A percentile compares a stretch with the other conserved stretches of the same genome.
These are phyloP conservation scores for Arabidopsis lyrata DNA, from an alignment of 441 rosid genomes.

Conservation along the genomic window DNA sequence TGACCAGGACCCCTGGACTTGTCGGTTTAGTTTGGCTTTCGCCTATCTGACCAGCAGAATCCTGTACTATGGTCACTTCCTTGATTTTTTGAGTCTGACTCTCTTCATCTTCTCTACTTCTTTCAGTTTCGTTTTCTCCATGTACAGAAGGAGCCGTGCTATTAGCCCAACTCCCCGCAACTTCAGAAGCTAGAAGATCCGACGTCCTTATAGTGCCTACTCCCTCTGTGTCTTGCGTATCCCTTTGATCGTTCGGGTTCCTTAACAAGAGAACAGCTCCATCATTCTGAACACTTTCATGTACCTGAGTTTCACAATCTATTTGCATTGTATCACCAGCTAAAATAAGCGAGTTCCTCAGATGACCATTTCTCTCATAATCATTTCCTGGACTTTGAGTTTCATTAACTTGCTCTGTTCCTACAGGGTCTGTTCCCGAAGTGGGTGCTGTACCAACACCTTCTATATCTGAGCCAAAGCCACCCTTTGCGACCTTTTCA, in stretches of 20 bases:
- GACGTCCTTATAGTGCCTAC: slow-evolving; percentile 72
- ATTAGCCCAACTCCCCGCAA: slow-evolving; percentile 88
- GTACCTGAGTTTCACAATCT: slow-evolving; percentile 65
- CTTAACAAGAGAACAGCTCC: slow-evolving; percentile 46
- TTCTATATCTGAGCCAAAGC: slow-evolving; percentile 86
- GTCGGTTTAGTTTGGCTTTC: slow-evolving; percentile 73
- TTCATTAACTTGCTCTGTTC: slow-evolving; percentile 82
- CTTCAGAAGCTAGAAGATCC: slow-evolving; percentile 91
- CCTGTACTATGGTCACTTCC: slow-evolving; percentile 47
- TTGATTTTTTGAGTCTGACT: slow-evolving; percentile 46
- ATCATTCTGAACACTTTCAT: slow-evolving; percentile 53
- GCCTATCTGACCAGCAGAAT: slow-evolving; percentile 53
- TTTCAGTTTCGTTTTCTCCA: slow-evolving; percentile 74
- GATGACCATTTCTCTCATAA: slow-evolving; percentile 51
- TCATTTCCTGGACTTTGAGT: slow-evolving; percentile 71
- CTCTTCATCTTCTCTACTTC: slow-evolving; percentile 53
- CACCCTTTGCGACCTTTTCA: slow-evolving; percentile 58
- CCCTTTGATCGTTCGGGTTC: slow-evolving; percentile 51
- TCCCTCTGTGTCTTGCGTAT: slow-evolving; percentile 67
- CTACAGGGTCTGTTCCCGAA: slow-evolving; percentile 67
- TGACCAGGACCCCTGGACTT: slow-evolving; percentile 46
- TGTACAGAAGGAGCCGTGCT: slow-evolving; percentile 86
- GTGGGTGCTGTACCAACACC: slow-evolving; percentile 66
- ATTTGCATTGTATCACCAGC: slow-evolving; percentile 85
- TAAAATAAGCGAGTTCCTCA: slow-evolving; percentile 49